These are phyloP conservation scores for Leptographium flavum DNA, from an alignment of 2,329 filamentous ascomycete genomes.

Conservation along the genomic window DNA sequence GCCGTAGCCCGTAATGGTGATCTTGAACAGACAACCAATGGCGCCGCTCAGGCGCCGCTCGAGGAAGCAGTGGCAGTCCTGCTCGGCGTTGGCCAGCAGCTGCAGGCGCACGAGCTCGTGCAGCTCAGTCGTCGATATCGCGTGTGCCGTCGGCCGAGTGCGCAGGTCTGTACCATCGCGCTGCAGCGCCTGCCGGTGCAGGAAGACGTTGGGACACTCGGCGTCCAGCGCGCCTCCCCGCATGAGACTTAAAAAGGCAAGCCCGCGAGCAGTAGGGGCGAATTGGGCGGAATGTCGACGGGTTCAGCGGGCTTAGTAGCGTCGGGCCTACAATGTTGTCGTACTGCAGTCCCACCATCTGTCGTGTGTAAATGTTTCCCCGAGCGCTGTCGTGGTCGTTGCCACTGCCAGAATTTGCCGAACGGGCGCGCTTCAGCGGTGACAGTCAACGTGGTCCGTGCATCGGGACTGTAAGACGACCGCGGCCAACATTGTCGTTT, in stretches of 20 bases:
- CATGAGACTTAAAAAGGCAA: neutral
- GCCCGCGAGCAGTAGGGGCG: conserved; percentile 1
- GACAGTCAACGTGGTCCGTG: neutral
- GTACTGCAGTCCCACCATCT: neutral
- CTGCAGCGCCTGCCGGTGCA: neutral
- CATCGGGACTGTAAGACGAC: neutral
- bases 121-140: neutral
- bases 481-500: neutral
- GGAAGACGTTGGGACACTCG: neutral
- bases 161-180: neutral
- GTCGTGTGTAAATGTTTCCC: neutral
- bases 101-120: conserved; percentile 1
- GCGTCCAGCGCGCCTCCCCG: neutral
- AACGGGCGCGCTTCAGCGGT: neutral
- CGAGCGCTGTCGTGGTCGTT: neutral
- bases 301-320: neutral
- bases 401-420: neutral
- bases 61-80: conserved; percentile 5
- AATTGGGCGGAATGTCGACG: conserved; percentile 2
- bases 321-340: neutral
- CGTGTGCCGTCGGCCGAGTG: neutral
- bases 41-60: conserved; percentile 1
- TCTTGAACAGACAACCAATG: conserved; percentile 9
- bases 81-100: conserved; percentile 4
- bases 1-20: conserved; percentile 9